Conservation (phyloP, 2,329 filamentous ascomycete species). For the Atkinsonella hypoxylon region DNA sequence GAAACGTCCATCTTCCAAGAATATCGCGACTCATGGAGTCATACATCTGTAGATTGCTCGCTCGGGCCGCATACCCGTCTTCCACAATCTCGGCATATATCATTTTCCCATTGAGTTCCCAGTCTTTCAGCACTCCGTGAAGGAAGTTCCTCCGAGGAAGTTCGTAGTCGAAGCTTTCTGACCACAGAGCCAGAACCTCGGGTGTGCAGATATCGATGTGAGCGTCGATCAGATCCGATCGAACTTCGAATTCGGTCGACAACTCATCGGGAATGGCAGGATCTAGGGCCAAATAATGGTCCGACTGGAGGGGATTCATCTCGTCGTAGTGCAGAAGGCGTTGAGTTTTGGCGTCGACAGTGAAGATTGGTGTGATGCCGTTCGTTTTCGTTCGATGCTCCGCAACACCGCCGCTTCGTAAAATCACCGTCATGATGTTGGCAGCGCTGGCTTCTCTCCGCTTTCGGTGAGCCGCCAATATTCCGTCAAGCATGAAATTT, state of each 20-base stretch:
- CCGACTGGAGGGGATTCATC: slow-evolving; percentile 56
- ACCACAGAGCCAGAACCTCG: slow-evolving; percentile 89
- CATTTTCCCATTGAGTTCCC: slow-evolving; percentile 93
- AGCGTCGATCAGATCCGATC: slow-evolving; percentile 82
- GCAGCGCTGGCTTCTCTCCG: slow-evolving; percentile 78
- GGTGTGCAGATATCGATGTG: slow-evolving; percentile 96
- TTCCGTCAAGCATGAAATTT: slow-evolving; percentile 73
- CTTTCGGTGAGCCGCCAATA: slow-evolving; percentile 66
- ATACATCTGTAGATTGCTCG: slow-evolving; percentile 78
- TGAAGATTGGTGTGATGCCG: slow-evolving; percentile 68
- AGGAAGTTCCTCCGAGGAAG: slow-evolving; percentile 79
- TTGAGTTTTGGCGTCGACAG: slow-evolving; percentile 68
- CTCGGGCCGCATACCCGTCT: slow-evolving; percentile 76
- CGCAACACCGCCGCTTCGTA: slow-evolving; percentile 60
- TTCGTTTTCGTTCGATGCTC: slow-evolving; percentile 67
- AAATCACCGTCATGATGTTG: slow-evolving; percentile 93
- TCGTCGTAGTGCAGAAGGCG: slow-evolving; percentile 92
- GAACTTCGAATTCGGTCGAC: slow-evolving; percentile 63
- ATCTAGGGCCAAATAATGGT: slow-evolving; percentile 61
- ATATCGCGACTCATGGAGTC: slow-evolving; percentile 80
- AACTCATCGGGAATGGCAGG: slow-evolving; percentile 63
- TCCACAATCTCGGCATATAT: slow-evolving; percentile 81
- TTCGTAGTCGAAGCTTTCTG: slow-evolving; percentile 96
- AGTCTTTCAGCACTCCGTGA: slow-evolving; percentile 88
- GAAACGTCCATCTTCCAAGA: slow-evolving; percentile 78